A percentile compares a stretch with the other conserved stretches of the same genome.
These are phyloP conservation scores for Leishmania turanica DNA, from an alignment of 208 protist species.

Conservation along the genomic window DNA sequence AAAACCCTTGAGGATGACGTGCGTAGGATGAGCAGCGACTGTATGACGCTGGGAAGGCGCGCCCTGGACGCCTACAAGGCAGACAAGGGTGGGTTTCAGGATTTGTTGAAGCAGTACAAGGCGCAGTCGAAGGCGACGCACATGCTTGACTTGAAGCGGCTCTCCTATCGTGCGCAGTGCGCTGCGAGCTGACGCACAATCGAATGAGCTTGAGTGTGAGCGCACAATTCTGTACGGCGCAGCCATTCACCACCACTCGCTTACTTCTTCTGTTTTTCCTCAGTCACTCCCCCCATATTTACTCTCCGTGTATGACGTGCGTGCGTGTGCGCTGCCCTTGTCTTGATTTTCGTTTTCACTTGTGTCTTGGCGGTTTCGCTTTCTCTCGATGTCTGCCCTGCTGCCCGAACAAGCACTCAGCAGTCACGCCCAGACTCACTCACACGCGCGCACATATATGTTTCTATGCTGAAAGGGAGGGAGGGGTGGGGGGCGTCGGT, in stretches of 20 bases:
- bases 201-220: not conserved
- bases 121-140: slow-evolving; percentile 61
- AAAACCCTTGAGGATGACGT: slow-evolving; percentile 72
- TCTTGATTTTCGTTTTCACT: not conserved
- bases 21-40: slow-evolving; percentile 39
- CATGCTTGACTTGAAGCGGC: slow-evolving; percentile 72
- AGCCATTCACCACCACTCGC: not conserved
- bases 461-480: not conserved
- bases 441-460: not conserved
- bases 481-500: not conserved
- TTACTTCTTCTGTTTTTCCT: not conserved
- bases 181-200: slow-evolving; percentile 3
- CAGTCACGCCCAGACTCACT: not conserved
- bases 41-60: slow-evolving; percentile 32
- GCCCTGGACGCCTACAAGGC: slow-evolving; percentile 46
- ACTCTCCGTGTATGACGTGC: not conserved
- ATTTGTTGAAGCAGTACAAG: slow-evolving; percentile 57
- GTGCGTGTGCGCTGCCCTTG: not conserved
- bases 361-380: not conserved
- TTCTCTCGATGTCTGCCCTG: not conserved
- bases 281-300: not conserved
- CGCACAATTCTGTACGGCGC: not conserved
- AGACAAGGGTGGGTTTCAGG: slow-evolving; percentile 56
- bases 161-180: slow-evolving; percentile 45
- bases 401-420: not conserved